Percentiles rank a stretch among this genome's conserved stretches.
These are phyloP conservation scores for Cornus suecica DNA, from an alignment of 148 eudicot genomes.

Conservation along the genomic window DNA sequence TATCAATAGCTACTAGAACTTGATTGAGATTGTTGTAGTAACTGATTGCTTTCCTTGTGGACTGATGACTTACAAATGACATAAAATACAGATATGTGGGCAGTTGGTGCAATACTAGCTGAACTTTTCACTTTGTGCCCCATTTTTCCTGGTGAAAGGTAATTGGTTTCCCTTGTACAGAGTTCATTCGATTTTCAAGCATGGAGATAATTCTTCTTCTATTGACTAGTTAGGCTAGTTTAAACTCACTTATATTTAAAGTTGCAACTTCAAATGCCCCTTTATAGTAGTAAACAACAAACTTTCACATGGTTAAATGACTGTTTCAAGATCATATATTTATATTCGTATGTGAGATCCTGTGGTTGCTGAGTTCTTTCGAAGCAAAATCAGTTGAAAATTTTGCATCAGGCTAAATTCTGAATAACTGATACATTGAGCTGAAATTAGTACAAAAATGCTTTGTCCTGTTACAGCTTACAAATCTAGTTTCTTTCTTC, in stretches of 20 bases:
- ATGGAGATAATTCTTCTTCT: not conserved
- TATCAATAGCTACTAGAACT: not conserved
- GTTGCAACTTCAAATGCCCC: not conserved
- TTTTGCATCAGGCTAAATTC: not conserved
- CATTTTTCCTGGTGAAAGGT: constrained; percentile 96
- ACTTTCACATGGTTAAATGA: constrained; percentile 8
- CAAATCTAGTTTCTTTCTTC: constrained; percentile 13
- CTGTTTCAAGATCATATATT: not conserved
- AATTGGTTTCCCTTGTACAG: constrained; percentile 7
- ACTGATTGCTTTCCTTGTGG: not conserved
- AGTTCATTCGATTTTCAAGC: not conserved
- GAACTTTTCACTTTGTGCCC: constrained; percentile 82
- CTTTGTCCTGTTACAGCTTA: not conserved
- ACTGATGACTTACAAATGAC: constrained; percentile 12
- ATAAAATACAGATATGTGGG: constrained; percentile 88
- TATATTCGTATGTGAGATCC: not conserved
- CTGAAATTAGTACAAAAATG: not conserved
- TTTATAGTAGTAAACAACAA: not conserved
- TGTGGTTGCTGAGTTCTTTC: not conserved
- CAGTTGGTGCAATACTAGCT: constrained; percentile 92
- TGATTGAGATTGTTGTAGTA: not conserved
- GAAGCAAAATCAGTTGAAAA: not conserved
- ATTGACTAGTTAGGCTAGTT: not conserved
- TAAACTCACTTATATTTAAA: no score
- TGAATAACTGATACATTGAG: not conserved